Percentiles rank a stretch among this genome's conserved stretches.
These are phyloP conservation scores for Trichosporon asahii DNA, from an alignment of 1,284 basidiomycete genomes.

Conservation along the genomic window DNA sequence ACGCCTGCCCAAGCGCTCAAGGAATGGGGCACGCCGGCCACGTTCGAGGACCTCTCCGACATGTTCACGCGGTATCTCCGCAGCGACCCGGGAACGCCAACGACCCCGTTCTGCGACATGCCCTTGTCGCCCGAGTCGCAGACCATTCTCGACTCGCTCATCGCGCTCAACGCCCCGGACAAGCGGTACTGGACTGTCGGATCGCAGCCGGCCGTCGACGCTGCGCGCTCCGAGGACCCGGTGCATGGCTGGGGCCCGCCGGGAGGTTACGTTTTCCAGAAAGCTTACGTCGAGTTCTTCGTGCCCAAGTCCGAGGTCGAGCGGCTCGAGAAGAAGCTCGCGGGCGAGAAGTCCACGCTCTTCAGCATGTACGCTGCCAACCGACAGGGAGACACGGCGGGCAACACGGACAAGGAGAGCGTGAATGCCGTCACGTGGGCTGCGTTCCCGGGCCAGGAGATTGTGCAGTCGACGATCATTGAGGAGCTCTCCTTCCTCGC, in stretches of 20 bases:
- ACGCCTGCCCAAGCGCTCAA: conserved; percentile 62
- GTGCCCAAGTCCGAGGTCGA: conserved; percentile 65
- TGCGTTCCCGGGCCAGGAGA: conserved; percentile 97
- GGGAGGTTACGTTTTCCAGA: conserved; percentile 93
- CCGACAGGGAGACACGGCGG: conserved; percentile 79
- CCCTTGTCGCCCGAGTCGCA: conserved; percentile 81
- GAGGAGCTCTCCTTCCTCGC: conserved; percentile 96
- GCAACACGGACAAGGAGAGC: conserved; percentile 86
- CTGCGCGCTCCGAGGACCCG: conserved; percentile 66
- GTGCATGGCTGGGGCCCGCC: conserved; percentile 89
- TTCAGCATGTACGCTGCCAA: conserved; percentile 80
- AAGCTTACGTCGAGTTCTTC: conserved; percentile 97
- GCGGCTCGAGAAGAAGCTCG: conserved; percentile 57
- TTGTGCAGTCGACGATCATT: conserved; percentile 96
- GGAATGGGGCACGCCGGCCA: conserved; percentile 78
- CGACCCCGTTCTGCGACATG: conserved; percentile 85
- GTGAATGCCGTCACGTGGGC: conserved; percentile 99
- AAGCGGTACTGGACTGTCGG: conserved; percentile 92
- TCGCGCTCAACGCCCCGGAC: conserved; percentile 63
- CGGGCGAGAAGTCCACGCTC: conserved; percentile 63
- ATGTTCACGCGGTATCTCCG: conserved; percentile 76
- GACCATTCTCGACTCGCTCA: conserved; percentile 73
- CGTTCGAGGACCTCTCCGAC: conserved; percentile 66
- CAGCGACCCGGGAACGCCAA: conserved; percentile 60
- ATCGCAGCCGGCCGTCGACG: conserved; percentile 91